Evolutionary conservation across 140 eudicot genomes (phyloP), one percentile per base, ranked within the genome.

Genomic region (Senecio squalidus): DNA sequence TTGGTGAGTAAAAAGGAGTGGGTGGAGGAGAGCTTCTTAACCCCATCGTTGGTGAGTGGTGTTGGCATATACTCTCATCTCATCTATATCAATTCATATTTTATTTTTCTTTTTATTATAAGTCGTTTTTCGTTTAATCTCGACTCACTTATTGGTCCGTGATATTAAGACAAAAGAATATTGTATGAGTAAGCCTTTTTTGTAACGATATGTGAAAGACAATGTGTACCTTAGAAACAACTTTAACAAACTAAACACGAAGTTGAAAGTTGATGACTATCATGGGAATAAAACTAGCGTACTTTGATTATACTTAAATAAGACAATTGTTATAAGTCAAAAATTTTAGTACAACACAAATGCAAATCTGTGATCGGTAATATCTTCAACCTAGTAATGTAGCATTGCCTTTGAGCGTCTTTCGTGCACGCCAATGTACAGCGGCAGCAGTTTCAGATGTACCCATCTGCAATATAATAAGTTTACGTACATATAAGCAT

Each of bases 381-480:
- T 45, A 23, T 54, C 56, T 28, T 43, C 68, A 74, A 36, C 72
- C 28, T 51, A 67, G 38, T 36, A 78, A 44, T 28, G 76, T 24
- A 38, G 56, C 60, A 30, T 56, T 68, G 64, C 59, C 70, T 76
- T 76, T 79, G 13, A 89, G 82, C 2, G 69, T 74, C 68, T 84
- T 92, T 71, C 76, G 70, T 18, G 98, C 96, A 3, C 95, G 96
- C 98, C 98, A 92, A 62, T 77, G 77, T 25, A 87, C 83, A 55
- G 86, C 94, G 9, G 86, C 85, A 30, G 96, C 92, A 6, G 91
- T 82, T 87, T 84, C 93, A 0, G 98, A 84, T 4, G 94, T 84
- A 52, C 98, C 98, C 95, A 84, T 79, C 98, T 92, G 95, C 68
- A 58, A n/a, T n/a, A n/a, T n/a, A n/a, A n/a, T n/a, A n/a, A n/a